Evolutionary conservation across 2,329 filamentous ascomycete species (phyloP).

Genomic region (Fusarium tanahbumbuense): DNA sequence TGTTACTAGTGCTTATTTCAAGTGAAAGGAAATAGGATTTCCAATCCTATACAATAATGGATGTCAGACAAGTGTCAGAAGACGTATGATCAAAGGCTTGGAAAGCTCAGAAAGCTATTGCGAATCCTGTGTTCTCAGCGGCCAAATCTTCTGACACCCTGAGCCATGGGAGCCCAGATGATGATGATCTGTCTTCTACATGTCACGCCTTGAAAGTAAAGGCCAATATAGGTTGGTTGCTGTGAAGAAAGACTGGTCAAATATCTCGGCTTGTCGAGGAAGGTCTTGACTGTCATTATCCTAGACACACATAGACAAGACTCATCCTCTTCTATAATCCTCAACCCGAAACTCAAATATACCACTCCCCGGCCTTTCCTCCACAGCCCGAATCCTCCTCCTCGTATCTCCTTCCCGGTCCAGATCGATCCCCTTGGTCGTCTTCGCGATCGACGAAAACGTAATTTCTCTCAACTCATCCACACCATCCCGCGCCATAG

Average conservation of each 20-base stretch:
- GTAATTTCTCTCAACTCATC: constrained; percentile 34
- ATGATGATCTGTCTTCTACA: no score
- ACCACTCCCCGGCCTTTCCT: constrained; percentile 1
- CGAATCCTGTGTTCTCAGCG: no score
- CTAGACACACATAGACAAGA: fast-evolving
- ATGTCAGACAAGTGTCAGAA: no score
- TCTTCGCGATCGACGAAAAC: constrained; percentile 30
- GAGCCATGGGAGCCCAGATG: no score
- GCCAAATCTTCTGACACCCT: no score
- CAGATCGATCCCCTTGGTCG: constrained; percentile 7
- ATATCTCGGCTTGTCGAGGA: no score
- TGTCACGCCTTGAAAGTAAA: no score
- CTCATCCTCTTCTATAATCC: not conserved
- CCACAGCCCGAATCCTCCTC: not conserved
- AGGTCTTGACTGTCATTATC: fast-evolving
- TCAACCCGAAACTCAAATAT: constrained; percentile 15
- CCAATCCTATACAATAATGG: no score
- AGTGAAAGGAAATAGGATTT: fast-evolving
- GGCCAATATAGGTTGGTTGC: no score
- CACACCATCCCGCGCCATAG: constrained; percentile 32
- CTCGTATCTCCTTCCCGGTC: not conserved
- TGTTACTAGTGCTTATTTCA: no score
- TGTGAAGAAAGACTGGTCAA: no score
- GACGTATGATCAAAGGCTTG: no score
- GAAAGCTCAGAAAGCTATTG: fast-evolving